These are phyloP conservation scores for Monosiga brevicollis DNA, from an alignment of 78 protist species.

Conservation along the genomic window DNA sequence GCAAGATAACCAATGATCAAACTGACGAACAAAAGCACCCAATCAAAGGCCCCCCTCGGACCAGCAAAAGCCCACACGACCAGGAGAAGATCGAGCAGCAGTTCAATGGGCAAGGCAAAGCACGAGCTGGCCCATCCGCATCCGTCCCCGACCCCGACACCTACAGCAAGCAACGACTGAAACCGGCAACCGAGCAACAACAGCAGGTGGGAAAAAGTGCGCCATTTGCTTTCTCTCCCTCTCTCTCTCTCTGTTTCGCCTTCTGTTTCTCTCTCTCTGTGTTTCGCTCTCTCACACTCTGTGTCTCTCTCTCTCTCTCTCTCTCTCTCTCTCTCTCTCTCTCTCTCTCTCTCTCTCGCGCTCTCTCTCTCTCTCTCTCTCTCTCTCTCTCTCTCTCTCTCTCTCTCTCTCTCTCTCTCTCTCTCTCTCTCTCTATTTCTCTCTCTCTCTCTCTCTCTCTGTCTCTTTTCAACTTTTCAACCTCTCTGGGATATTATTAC, in stretches of 20 bases:
- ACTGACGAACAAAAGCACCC: no score
- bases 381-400: not conserved
- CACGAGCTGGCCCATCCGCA: no score
- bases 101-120: no score
- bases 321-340: not conserved
- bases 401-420: not conserved
- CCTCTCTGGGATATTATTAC: no score
- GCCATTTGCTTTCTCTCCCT: not conserved
- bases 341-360: not conserved
- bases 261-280: not conserved
- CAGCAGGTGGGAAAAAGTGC: no score
- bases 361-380: not conserved
- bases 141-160: no score
- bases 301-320: not conserved
- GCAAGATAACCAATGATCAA: no score
- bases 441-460: not conserved
- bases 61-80: not conserved
- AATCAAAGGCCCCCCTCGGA: no score
- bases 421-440: not conserved
- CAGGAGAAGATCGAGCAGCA: not conserved
- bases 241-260: not conserved
- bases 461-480: no score
- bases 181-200: no score
- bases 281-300: not conserved
- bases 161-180: no score